A percentile compares a stretch with the other conserved stretches of the same genome.
These are phyloP conservation scores for Heliamphora pulchella DNA, from an alignment of 179 eudicot species.

Conservation along the genomic window DNA sequence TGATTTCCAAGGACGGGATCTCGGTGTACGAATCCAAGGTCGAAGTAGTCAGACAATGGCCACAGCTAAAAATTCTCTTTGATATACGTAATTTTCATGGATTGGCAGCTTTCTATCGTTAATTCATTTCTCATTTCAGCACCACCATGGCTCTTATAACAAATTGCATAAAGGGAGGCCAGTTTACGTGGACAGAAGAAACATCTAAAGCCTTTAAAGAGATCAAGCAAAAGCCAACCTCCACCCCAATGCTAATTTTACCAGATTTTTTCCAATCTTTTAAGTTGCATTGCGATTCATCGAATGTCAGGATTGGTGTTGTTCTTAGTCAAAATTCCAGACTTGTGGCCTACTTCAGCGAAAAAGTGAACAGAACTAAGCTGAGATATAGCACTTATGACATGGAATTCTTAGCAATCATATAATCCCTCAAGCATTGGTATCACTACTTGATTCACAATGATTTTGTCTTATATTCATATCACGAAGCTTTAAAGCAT, in stretches of 20 bases:
- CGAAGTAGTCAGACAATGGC: background rate
- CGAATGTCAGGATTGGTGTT: background rate
- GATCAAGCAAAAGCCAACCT: background rate
- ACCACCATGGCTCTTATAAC: background rate
- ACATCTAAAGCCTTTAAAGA: background rate
- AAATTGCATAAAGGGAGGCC: background rate
- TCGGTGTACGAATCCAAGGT: background rate
- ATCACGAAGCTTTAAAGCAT: constrained; percentile 6
- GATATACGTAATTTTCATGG: background rate
- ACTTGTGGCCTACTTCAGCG: background rate
- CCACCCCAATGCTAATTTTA: background rate
- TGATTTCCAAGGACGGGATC: background rate
- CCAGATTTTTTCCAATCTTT: background rate
- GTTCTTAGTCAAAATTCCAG: background rate
- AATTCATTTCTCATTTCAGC: background rate
- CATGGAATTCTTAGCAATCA: background rate
- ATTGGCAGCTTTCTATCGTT: background rate
- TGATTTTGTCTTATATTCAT: background rate
- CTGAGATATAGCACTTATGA: background rate
- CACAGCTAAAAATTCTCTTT: background rate
- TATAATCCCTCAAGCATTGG: background rate
- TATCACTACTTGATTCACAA: background rate
- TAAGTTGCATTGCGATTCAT: background rate
- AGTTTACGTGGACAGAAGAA: background rate
- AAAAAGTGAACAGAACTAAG: background rate